Base-by-base conservation (phyloP, 257 asterid species). In the Salvia miltiorrhiza region DNA sequence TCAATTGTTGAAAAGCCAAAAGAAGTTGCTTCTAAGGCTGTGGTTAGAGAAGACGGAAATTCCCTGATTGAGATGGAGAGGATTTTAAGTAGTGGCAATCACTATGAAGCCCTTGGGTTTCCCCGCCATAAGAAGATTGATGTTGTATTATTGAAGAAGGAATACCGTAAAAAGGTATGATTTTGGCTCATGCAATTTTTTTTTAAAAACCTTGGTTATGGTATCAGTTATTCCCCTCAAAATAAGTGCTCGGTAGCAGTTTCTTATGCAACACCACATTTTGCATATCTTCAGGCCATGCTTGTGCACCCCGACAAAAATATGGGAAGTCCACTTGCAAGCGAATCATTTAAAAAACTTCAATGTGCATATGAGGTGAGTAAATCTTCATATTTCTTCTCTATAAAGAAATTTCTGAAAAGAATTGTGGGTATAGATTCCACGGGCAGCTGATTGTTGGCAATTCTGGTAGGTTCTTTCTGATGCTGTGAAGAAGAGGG, bases 251-350 rank as follows among this genome's bases (percentile, higher is more conserved):
- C 5, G n/a, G 37, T 30, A 26, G n/a, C 59, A 21, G 39, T 43
- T 45, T 35, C 32, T 72, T 41, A 49, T 26, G 70, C 26, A 71
- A 53, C 40, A n/a, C 19, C 12, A 10, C 8, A 60, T 63, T 69
- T 67, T 49, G 43, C 58, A 7, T 26, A 20, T 73, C 50, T 61
- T 11, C 80, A 93, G 99, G 97, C 99, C 71, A 91, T 91, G 95
- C 95, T 94, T 73, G 99, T 94, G 74, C 99, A 94, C 79, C 99
- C 97, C 7, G 99, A 94, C 78, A 94, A 94, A 79, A 94, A 94
- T 77, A 89, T 89, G 97, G 97, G 99, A 71, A 89, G 86, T 71
- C 82, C 93, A 23, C 83, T 83, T 72, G 95, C 99, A 58, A 86
- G 97, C 79, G 99, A 94, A 80, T 94, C 99, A 1, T 94, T 94